Conservation (phyloP, 148 eudicot genomes). For the Mesembryanthemum crystallinum region DNA sequence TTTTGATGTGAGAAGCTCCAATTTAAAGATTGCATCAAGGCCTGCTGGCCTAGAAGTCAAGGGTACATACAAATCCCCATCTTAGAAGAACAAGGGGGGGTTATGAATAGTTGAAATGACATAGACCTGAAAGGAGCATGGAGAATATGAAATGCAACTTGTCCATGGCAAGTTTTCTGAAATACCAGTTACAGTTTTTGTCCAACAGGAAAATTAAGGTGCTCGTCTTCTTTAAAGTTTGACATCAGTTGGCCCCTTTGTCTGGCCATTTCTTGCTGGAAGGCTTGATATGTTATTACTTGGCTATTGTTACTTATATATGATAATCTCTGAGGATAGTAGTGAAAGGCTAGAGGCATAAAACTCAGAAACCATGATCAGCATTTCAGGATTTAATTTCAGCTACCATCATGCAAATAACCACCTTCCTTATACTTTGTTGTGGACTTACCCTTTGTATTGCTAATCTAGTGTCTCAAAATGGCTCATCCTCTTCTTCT, state of each 20-base stretch:
- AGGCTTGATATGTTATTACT: background rate
- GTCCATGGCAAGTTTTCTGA: background rate
- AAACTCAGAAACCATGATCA: background rate
- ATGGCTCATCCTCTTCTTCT: slow-evolving; percentile 31
- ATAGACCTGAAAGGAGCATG: no score
- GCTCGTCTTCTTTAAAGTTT: background rate
- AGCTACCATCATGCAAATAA: background rate
- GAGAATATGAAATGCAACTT: background rate
- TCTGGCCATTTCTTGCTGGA: background rate
- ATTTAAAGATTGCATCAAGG: background rate
- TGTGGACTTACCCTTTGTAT: slow-evolving; percentile 2
- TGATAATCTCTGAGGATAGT: background rate
- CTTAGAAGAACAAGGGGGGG: background rate
- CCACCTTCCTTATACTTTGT: background rate
- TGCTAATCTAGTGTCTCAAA: slow-evolving; percentile 45
- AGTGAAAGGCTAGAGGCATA: background rate
- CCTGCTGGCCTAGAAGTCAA: background rate
- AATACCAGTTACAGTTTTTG: background rate
- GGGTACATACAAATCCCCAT: background rate
- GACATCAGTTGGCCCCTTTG: background rate
- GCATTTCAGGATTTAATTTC: background rate
- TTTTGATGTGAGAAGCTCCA: no score
- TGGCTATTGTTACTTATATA: background rate
- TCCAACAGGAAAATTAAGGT: background rate
- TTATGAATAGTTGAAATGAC: no score